These are phyloP conservation scores for Coemansia sp. DNA, from an alignment of 192 early-diverging fungal genomes.

Conservation along the genomic window DNA sequence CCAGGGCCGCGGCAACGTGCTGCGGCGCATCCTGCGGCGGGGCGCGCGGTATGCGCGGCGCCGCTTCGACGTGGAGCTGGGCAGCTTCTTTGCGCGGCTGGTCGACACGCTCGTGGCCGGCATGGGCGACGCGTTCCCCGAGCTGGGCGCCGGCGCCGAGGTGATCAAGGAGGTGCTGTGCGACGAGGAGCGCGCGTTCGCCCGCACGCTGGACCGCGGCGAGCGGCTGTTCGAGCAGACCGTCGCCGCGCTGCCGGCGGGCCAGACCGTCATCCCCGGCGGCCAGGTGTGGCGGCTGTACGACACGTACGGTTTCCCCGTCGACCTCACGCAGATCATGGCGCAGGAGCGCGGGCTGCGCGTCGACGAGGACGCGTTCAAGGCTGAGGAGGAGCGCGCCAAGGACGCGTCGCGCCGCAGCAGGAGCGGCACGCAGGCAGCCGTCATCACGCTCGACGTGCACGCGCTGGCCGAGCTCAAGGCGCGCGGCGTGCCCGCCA, in stretches of 20 bases:
- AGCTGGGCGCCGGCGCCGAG: slow-evolving; percentile 73
- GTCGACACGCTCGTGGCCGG: slow-evolving; percentile 89
- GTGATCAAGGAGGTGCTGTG: slow-evolving; percentile 94
- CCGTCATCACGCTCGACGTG: slow-evolving; percentile 81
- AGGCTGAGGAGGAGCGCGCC: slow-evolving; percentile 74
- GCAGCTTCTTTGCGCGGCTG: slow-evolving; percentile 90
- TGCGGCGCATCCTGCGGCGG: slow-evolving; percentile 93
- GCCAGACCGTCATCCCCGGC: slow-evolving; percentile 70
- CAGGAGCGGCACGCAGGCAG: slow-evolving; percentile 58
- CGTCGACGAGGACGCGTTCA: slow-evolving; percentile 86
- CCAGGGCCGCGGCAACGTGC: slow-evolving; percentile 97
- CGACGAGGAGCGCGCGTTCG: slow-evolving; percentile 95
- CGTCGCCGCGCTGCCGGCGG: slow-evolving; percentile 57
- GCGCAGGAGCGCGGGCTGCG: slow-evolving; percentile 91
- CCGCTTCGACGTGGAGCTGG: slow-evolving; percentile 88
- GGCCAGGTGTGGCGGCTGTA: slow-evolving; percentile 97
- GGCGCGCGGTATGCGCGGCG: slow-evolving; percentile 93
- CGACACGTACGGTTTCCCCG: slow-evolving; percentile 98
- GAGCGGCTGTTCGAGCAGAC: slow-evolving; percentile 90
- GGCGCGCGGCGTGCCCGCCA: slow-evolving; percentile 73
- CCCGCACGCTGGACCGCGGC: slow-evolving; percentile 95
- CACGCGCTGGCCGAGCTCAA: slow-evolving; percentile 89
- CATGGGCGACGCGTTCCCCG: slow-evolving; percentile 94
- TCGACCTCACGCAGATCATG: slow-evolving; percentile 96
- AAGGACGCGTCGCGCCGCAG: slow-evolving; percentile 73